Evolutionary conservation across 768 basidiomycete species (phyloP).

Genomic region (Coprinellus micaceus): DNA sequence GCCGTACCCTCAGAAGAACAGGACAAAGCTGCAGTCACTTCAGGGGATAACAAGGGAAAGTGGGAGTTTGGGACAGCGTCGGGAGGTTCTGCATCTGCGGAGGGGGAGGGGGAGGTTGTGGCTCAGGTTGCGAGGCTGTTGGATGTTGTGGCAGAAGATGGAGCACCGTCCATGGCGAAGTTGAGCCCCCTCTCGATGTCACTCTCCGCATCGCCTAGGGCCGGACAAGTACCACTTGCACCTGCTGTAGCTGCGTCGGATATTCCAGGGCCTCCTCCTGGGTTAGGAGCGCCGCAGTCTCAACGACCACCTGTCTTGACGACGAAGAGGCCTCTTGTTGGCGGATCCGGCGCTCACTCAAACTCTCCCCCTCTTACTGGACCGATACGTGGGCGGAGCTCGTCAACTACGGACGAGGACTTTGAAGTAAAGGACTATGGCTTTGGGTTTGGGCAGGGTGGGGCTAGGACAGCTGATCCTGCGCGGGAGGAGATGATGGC

Average conservation of each 20-base stretch:
- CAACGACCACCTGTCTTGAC: not conserved
- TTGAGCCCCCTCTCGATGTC: constrained; percentile 1
- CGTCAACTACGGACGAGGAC: constrained; percentile 24
- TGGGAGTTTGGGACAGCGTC: constrained; percentile 59
- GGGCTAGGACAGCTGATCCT: constrained; percentile 29
- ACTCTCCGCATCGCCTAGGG: not conserved
- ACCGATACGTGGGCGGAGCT: not conserved
- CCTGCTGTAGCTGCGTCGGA: not conserved
- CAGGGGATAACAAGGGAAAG: constrained; percentile 22
- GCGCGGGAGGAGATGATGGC: constrained; percentile 20
- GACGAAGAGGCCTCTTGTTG: too few species aligned
- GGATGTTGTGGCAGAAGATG: not conserved
- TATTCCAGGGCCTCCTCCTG: not conserved
- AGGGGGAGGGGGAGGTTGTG: not conserved
- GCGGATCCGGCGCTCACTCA: too few species aligned
- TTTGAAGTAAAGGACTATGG: constrained; percentile 62
- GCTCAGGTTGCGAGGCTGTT: not conserved
- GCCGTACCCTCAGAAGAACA: not conserved
- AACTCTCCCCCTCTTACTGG: not conserved
- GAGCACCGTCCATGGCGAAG: not conserved
- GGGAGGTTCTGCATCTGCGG: constrained; percentile 2
- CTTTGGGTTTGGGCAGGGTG: constrained; percentile 56
- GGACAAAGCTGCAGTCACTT: not conserved
- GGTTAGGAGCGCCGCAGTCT: not conserved
- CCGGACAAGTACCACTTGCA: not conserved